phyloP scores from a whole-genome alignment of 345 rosid genomes.

The Angophora floribunda region DNA sequence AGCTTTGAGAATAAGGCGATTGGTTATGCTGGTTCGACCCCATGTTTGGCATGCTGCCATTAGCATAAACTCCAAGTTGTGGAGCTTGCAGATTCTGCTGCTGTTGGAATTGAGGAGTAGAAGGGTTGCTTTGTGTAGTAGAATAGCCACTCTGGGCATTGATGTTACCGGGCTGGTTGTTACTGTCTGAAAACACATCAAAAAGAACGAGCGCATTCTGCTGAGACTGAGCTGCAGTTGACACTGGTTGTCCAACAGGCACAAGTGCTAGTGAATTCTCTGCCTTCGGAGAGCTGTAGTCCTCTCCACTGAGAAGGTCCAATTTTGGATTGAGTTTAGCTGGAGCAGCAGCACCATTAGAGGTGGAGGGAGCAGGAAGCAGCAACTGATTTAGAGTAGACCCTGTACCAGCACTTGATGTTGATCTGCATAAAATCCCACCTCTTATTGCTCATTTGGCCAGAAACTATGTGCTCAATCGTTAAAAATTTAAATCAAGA shows the following conservation, averaged over 20 bases:
- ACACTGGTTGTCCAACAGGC: slow-evolving; percentile 55
- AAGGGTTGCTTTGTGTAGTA: slow-evolving; percentile 33
- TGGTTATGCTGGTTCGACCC: slow-evolving; percentile 66
- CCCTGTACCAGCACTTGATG: slow-evolving; percentile 45
- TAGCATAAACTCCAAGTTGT: slow-evolving; percentile 47
- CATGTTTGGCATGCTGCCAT: slow-evolving; percentile 46
- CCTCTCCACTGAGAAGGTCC: slow-evolving; percentile 97
- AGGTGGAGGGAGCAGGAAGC: slow-evolving; percentile 78
- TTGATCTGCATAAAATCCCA: slow-evolving; percentile 29
- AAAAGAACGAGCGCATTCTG: slow-evolving; percentile 85
- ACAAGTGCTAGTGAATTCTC: slow-evolving; percentile 71
- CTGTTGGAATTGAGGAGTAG: slow-evolving; percentile 52
- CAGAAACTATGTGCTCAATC: not conserved
- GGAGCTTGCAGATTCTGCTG: slow-evolving; percentile 53
- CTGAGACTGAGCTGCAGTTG: slow-evolving; percentile 51
- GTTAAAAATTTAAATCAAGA: not conserved
- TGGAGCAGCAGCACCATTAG: slow-evolving; percentile 46
- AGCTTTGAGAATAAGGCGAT: slow-evolving; percentile 40
- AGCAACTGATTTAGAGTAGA: slow-evolving; percentile 54
- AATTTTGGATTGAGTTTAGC: slow-evolving; percentile 50
- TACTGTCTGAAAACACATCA: slow-evolving; percentile 70
- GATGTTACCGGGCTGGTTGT: slow-evolving; percentile 36
- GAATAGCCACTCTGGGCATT: slow-evolving; percentile 34
- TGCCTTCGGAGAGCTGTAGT: slow-evolving; percentile 52
- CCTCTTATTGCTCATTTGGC: not conserved